A percentile compares a stretch with the other conserved stretches of the same genome.
phyloP scores from a whole-genome alignment of 108 stramenopile genomes.

The Chaetoceros muelleri region DNA sequence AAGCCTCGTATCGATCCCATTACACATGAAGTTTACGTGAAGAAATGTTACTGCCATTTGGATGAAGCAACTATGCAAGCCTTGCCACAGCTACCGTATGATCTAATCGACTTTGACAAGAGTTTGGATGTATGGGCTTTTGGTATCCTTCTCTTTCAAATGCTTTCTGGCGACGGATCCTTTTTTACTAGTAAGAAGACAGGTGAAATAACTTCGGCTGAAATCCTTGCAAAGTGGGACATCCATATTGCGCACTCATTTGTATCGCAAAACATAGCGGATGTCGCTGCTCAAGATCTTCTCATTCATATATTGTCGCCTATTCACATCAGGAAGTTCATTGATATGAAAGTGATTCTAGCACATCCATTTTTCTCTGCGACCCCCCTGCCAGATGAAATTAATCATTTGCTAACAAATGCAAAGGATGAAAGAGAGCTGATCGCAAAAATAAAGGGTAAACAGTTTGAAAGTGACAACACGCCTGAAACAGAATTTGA shows the following conservation, averaged over 20 bases:
- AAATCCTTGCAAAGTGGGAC: slow-evolving; percentile 22
- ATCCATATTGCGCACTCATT: slow-evolving; percentile 16
- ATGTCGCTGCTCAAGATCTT: slow-evolving; percentile 62
- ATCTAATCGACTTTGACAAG: slow-evolving; percentile 30
- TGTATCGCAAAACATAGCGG: slow-evolving; percentile 38
- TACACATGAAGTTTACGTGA: slow-evolving; percentile 33
- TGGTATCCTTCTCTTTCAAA: slow-evolving; percentile 44
- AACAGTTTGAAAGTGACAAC: neutral
- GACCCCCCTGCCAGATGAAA: neutral
- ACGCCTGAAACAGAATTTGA: no score
- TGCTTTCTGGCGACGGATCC: slow-evolving; percentile 48
- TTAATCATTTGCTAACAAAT: neutral
- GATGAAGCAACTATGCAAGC: slow-evolving; percentile 9
- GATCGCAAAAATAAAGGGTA: neutral
- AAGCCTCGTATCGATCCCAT: slow-evolving; percentile 33
- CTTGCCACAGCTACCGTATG: slow-evolving; percentile 43
- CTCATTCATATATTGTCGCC: slow-evolving; percentile 38
- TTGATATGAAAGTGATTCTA: slow-evolving; percentile 32
- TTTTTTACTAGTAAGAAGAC: slow-evolving; percentile 36
- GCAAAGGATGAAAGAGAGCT: neutral
- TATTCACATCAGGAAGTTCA: slow-evolving; percentile 20
- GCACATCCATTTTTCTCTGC: slow-evolving; percentile 47
- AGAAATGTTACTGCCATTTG: slow-evolving; percentile 41
- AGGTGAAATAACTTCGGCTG: slow-evolving; percentile 23
- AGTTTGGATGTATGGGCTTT: slow-evolving; percentile 58